Evolutionary conservation across 2,329 filamentous ascomycete genomes (phyloP).

Genomic region (Aspergillus piperis): DNA sequence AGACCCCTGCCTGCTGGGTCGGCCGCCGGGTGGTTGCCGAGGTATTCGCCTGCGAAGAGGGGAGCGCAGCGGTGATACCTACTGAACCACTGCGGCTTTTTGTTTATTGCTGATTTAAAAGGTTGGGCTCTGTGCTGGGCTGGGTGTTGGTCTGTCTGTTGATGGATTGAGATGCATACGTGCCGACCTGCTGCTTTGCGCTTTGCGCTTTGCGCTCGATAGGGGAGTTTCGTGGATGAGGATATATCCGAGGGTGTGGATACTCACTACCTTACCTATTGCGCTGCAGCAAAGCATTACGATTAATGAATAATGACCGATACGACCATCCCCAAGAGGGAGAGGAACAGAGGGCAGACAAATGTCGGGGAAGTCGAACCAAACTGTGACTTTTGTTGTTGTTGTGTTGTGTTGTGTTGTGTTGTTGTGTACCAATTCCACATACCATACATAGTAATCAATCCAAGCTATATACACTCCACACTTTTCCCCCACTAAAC

Average conservation of each 20-base stretch:
- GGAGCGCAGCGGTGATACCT: not conserved
- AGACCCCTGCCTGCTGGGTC: slow-evolving; percentile 3
- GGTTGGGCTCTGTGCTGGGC: too few species aligned
- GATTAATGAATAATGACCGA: not conserved
- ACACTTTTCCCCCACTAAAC: too few species aligned
- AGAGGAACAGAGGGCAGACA: not conserved
- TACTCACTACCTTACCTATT: too few species aligned
- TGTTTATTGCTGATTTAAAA: fast-evolving
- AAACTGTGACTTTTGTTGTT: not conserved
- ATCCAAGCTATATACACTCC: not conserved
- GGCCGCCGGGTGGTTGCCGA: slow-evolving; percentile 3
- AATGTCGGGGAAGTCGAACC: not conserved
- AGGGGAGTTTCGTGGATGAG: too few species aligned
- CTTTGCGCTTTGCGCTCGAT: too few species aligned
- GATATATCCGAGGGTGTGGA: too few species aligned
- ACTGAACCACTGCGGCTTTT: not conserved
- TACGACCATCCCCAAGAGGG: not conserved
- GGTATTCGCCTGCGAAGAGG: slow-evolving; percentile 16
- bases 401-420: not conserved
- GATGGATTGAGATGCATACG: too few species aligned
- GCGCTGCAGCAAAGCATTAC: not conserved
- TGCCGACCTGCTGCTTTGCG: too few species aligned
- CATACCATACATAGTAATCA: slow-evolving; percentile 2
- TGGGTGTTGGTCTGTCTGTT: too few species aligned
- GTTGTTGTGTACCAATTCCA: slow-evolving; percentile 1